Conservation (phyloP, 192 early-diverging fungal genomes). For the Umbelopsis vinacea region DNA sequence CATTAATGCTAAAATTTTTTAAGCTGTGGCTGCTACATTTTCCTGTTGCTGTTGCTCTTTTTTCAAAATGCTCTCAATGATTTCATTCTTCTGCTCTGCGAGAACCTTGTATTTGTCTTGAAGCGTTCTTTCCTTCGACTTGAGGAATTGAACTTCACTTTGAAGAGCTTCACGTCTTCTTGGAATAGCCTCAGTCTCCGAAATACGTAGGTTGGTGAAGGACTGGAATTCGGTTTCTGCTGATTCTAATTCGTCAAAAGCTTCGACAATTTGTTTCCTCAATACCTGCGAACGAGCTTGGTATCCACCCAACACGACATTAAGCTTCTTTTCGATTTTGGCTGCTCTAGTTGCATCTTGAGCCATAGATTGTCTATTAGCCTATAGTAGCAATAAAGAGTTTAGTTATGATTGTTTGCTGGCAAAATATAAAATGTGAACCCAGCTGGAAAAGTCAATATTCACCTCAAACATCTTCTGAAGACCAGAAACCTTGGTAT, state of each 20-base stretch:
- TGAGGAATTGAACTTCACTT: conserved; percentile 55
- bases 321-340: conserved; percentile 88
- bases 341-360: conserved; percentile 72
- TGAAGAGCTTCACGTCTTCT: conserved; percentile 58
- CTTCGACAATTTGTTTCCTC: conserved; percentile 58
- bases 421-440: neutral
- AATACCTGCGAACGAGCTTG: conserved; percentile 70
- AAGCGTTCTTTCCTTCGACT: conserved; percentile 56
- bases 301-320: conserved; percentile 83
- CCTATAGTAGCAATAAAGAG: conserved; percentile 42
- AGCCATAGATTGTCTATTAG: conserved; percentile 71
- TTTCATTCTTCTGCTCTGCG: conserved; percentile 50
- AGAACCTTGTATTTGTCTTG: conserved; percentile 72
- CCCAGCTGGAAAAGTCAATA: no score
- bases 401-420: conserved; percentile 15
- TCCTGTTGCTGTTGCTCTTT: conserved; percentile 12
- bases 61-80: conserved; percentile 33
- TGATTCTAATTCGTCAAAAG: conserved; percentile 63
- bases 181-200: conserved; percentile 64
- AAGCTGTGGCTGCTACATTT: neutral
- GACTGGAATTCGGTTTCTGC: conserved; percentile 61
- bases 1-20: no score
- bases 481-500: conserved; percentile 39
- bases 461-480: conserved; percentile 43
- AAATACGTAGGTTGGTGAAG: conserved; percentile 60